Percentiles rank a stretch among this genome's conserved stretches.
Evolutionary conservation across 345 rosid genomes (phyloP).

Genomic region (Brassica juncea): DNA sequence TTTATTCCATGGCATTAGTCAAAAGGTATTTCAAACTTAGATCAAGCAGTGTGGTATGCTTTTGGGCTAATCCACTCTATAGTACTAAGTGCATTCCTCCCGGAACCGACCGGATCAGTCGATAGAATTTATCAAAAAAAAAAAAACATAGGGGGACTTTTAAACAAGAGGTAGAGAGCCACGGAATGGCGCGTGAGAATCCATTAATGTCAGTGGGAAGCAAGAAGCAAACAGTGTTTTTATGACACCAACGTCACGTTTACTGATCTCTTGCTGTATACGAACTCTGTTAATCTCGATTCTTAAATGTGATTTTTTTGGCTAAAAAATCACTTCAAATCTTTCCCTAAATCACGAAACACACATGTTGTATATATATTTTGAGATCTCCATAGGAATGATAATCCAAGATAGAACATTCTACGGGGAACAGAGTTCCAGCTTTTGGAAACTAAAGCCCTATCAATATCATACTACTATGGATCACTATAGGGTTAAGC

Average conservation of each 20-base stretch:
- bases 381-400: background rate
- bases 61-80: too few species aligned
- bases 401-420: conserved; percentile 4
- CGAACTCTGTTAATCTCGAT: conserved; percentile 5
- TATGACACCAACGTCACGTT: conserved; percentile 33
- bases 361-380: background rate
- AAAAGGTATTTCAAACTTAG: too few species aligned
- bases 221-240: conserved; percentile 29
- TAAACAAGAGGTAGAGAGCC: conserved; percentile 37
- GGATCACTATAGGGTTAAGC: conserved; percentile 35
- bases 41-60: too few species aligned
- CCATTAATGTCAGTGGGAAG: conserved; percentile 37
- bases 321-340: background rate
- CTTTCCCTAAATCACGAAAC: background rate
- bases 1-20: too few species aligned
- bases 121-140: too few species aligned
- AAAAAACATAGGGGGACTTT: conserved; percentile 14
- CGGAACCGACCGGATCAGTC: too few species aligned
- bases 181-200: conserved; percentile 24
- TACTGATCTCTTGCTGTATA: conserved; percentile 6
- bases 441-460: conserved; percentile 40
- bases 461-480: conserved; percentile 8
- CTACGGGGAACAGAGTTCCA: conserved; percentile 43
- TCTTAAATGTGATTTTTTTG: background rate
- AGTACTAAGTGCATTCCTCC: too few species aligned